These are phyloP conservation scores for Trichothecium sympodiale DNA, from an alignment of 2,329 filamentous ascomycete species.

Conservation along the genomic window DNA sequence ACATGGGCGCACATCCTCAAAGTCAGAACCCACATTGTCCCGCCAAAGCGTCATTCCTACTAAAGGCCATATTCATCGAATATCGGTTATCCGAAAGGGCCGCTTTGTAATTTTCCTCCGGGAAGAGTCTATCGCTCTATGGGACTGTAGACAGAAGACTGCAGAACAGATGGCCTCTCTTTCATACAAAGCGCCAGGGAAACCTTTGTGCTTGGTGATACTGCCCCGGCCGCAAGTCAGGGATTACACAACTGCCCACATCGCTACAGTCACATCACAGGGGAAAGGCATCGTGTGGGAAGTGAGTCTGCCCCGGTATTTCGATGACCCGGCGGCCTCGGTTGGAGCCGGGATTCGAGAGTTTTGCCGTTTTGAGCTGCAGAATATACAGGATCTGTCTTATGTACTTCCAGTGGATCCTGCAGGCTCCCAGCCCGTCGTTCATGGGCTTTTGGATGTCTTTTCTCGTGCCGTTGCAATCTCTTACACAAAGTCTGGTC, in stretches of 20 bases:
- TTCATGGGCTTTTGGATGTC: slow-evolving; percentile 71
- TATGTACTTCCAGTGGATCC: slow-evolving; percentile 77
- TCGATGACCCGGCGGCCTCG: slow-evolving; percentile 13
- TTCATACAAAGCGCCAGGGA: slow-evolving; percentile 50
- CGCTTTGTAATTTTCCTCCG: slow-evolving; percentile 74
- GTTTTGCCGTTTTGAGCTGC: slow-evolving; percentile 62
- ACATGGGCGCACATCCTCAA: slow-evolving; percentile 34
- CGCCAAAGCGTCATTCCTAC: slow-evolving; percentile 59
- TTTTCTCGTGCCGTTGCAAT: slow-evolving; percentile 81
- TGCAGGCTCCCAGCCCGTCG: slow-evolving; percentile 59
- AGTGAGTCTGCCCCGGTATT: slow-evolving; percentile 46
- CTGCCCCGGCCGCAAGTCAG: slow-evolving; percentile 53
- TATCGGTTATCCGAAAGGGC: slow-evolving; percentile 66
- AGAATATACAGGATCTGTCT: slow-evolving; percentile 44
- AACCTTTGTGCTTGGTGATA: slow-evolving; percentile 68
- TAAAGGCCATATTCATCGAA: slow-evolving; percentile 64
- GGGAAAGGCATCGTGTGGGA: slow-evolving; percentile 78
- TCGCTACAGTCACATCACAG: slow-evolving; percentile 73
- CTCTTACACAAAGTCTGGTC: slow-evolving; percentile 66
- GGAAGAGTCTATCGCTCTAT: slow-evolving; percentile 58
- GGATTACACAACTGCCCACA: slow-evolving; percentile 49
- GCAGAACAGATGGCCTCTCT: slow-evolving; percentile 46
- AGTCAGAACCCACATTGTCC: slow-evolving; percentile 32
- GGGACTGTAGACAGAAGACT: slow-evolving; percentile 53
- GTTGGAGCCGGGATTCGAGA: slow-evolving; percentile 36